Conservation (phyloP, 2,329 filamentous ascomycete species). For the Trichophaea hybrida region DNA sequence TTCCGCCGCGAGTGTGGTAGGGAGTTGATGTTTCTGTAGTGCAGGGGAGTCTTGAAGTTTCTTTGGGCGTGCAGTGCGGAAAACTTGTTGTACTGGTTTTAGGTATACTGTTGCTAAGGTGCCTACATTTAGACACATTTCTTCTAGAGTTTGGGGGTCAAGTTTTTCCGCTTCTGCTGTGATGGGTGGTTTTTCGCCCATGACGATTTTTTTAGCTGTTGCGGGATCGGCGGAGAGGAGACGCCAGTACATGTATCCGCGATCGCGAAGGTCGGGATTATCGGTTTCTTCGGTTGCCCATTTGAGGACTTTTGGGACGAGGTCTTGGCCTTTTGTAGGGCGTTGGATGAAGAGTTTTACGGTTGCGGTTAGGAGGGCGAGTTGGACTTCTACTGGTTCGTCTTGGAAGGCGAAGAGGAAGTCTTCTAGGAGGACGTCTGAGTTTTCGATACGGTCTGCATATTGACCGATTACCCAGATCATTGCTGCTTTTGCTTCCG, state of each 20-base stretch:
- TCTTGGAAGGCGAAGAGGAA: slow-evolving; percentile 89
- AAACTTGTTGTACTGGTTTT: slow-evolving; percentile 94
- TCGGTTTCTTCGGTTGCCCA: slow-evolving; percentile 99
- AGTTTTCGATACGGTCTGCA: slow-evolving; percentile 92
- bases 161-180: slow-evolving; percentile 91
- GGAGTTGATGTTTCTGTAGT: slow-evolving; percentile 57
- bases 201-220: slow-evolving; percentile 73
- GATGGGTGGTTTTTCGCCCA: slow-evolving; percentile 94
- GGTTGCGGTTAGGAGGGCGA: slow-evolving; percentile 85
- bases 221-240: slow-evolving; percentile 83
- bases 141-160: slow-evolving; percentile 78
- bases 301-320: slow-evolving; percentile 89
- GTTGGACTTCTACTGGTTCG: slow-evolving; percentile 87
- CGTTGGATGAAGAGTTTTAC: slow-evolving; percentile 97
- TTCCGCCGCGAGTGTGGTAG: slow-evolving; percentile 35
- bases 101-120: slow-evolving; percentile 94
- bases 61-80: slow-evolving; percentile 71
- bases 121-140: slow-evolving; percentile 92
- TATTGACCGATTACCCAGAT: slow-evolving; percentile 99
- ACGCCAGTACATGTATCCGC: slow-evolving; percentile 99
- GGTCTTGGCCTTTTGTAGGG: slow-evolving; percentile 80
- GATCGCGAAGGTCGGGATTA: slow-evolving; percentile 86
- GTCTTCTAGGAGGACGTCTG: slow-evolving; percentile 82
- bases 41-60: slow-evolving; percentile 71
- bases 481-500: slow-evolving; percentile 95